Base-by-base conservation (phyloP, 441 rosid species). In the Raphanus hybrid region DNA sequence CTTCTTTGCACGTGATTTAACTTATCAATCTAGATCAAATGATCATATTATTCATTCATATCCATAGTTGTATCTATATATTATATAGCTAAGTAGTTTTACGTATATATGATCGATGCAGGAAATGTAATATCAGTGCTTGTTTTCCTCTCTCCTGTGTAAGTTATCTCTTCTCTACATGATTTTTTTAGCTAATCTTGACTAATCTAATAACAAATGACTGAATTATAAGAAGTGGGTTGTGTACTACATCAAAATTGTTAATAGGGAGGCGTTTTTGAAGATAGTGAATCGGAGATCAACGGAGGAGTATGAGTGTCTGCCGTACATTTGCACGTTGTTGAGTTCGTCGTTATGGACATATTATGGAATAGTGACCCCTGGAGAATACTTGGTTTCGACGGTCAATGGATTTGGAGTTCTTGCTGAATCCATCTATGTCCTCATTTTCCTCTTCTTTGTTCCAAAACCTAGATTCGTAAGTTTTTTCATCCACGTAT, bases 131-230 rank as follows among this genome's bases (percentile, higher is more conserved):
- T 89, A 65, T 92, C 97, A 34, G 89, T 91, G 5, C 84, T 90
- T 15, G 76, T 94, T 78, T 92, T 90, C 78, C 96, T 94, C 72
- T 84, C 98, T 64, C 97, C 98, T 4, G 74, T 83, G 98, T 92
- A 86, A 82, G 93, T 64, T 23, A 50, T 5, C 55, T 29, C 1
- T 4, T 48, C 32, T 50, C 26, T 29, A 34, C 39, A 34, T 34
- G 39, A 6, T 23, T 50, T 50, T 16, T 63, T 43, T 10, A 59
- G 12, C 15, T 45, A 9, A 60, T 66, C 35, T 11, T 64, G 39
- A 18, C 32, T 58, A 11, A 41, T 69, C 63, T 58, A 23, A 2
- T 14, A 5, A 6, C 14, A 15, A 1, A 14, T 59, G 15, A 59
- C 0, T 67, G 45, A 35, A 61, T 23, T 14, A 50, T 37, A 67